These are phyloP conservation scores for Sherardia arvensis DNA, from an alignment of 257 asterid genomes.

Conservation along the genomic window DNA sequence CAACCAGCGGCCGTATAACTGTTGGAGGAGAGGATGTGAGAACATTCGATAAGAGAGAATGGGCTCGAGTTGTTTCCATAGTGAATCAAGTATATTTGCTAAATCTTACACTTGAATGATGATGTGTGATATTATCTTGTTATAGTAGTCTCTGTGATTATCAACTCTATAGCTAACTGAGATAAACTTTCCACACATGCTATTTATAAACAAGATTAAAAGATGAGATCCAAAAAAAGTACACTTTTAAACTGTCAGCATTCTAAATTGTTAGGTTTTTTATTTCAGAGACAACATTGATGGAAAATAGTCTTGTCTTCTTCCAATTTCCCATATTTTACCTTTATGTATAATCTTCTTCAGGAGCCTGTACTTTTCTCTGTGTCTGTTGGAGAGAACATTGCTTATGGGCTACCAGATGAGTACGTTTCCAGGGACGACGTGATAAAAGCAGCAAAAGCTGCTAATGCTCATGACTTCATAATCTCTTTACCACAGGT, in stretches of 20 bases:
- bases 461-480: conserved; percentile 97
- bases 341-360: conserved; percentile 16
- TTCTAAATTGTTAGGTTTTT: not conserved
- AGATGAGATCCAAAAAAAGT: not conserved
- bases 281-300: not conserved
- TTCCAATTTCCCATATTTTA: conserved; percentile 8
- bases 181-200: not conserved
- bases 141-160: not conserved
- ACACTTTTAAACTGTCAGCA: not conserved
- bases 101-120: not conserved
- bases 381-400: conserved; percentile 87
- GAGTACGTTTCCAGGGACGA: conserved; percentile 81
- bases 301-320: not conserved
- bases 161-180: not conserved
- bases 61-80: conserved; percentile 87
- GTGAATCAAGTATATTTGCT: conserved; percentile 74
- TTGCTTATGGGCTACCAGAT: conserved; percentile 96
- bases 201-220: not conserved
- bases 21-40: conserved; percentile 97
- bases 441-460: conserved; percentile 90
- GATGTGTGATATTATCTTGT: not conserved
- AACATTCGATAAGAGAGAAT: conserved; percentile 82
- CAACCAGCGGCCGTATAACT: conserved; percentile 79
- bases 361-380: conserved; percentile 97
- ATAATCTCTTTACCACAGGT: conserved; percentile 92